Conservation (phyloP, 2,329 filamentous ascomycete species). For the Beauveria rudraprayagi region DNA sequence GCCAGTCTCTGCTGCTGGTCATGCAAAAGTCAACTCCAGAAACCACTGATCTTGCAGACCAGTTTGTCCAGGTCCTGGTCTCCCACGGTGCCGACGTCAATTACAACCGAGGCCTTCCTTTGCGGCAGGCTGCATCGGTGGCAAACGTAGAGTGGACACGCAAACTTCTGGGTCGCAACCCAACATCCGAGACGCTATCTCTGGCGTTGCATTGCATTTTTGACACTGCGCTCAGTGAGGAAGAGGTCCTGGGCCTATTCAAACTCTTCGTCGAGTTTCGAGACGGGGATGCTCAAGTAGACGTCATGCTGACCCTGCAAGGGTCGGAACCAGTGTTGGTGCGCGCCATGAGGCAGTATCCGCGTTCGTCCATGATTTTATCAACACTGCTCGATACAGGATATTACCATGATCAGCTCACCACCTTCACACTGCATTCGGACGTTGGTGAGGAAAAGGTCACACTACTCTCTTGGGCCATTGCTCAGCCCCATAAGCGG, state of each 20-base stretch:
- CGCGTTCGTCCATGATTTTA: constrained; percentile 44
- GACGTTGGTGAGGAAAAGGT: constrained; percentile 45
- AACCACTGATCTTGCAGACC: constrained; percentile 31
- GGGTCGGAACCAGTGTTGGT: constrained; percentile 41
- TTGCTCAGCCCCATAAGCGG: constrained; percentile 55
- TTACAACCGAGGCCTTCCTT: constrained; percentile 43
- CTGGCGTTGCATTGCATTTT: constrained; percentile 50
- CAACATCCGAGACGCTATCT: constrained; percentile 41
- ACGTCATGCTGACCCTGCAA: constrained; percentile 38
- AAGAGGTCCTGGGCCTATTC: constrained; percentile 42
- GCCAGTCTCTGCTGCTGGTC: constrained; percentile 36
- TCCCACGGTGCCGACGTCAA: constrained; percentile 38
- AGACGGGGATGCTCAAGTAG: constrained; percentile 39
- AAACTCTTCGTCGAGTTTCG: constrained; percentile 43
- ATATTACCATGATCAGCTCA: constrained; percentile 51
- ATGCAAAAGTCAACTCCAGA: constrained; percentile 35
- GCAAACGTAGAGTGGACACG: constrained; percentile 42
- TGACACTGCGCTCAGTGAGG: constrained; percentile 40
- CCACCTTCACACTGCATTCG: constrained; percentile 33
- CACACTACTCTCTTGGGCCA: constrained; percentile 51
- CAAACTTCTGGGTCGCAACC: constrained; percentile 41
- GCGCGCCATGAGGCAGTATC: constrained; percentile 45
- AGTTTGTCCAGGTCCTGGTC: constrained; percentile 35
- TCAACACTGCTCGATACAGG: constrained; percentile 47
- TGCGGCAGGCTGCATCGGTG: constrained; percentile 45